These are phyloP conservation scores for Mytilinidion resinicola DNA, from an alignment of 495 filamentous ascomycete genomes.

Conservation along the genomic window DNA sequence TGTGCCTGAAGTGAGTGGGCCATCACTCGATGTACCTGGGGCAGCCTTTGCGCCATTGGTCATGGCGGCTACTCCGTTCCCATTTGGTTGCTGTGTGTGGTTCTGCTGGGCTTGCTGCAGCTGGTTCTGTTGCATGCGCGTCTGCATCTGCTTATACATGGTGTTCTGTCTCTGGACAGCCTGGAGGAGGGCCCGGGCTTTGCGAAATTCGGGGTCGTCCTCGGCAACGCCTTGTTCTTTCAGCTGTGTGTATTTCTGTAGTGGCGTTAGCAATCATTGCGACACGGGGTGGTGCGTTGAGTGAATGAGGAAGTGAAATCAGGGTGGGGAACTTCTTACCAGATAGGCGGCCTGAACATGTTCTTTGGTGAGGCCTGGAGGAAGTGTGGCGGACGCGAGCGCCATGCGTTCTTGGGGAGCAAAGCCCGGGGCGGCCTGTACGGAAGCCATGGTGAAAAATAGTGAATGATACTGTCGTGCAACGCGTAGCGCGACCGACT, in stretches of 20 bases:
- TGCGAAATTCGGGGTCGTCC: constrained; percentile 74
- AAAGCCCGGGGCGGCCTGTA: constrained; percentile 45
- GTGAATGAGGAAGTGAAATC: background rate
- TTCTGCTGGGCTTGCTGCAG: constrained; percentile 12
- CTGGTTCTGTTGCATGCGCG: constrained; percentile 43
- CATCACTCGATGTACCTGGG: constrained; percentile 26
- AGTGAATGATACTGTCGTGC: background rate
- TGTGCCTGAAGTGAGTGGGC: constrained; percentile 6
- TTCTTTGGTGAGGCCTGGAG: constrained; percentile 26
- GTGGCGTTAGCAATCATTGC: constrained; percentile 1
- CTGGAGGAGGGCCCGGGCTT: constrained; percentile 59
- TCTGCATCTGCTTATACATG: constrained; percentile 45
- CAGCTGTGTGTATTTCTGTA: constrained; percentile 76
- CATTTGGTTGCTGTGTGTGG: constrained; percentile 35
- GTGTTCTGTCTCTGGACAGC: constrained; percentile 58
- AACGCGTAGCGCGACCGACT: too few relatives aligned
- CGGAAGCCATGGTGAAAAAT: constrained; percentile 60
- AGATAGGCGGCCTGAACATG: constrained; percentile 19
- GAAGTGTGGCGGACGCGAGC: constrained; percentile 3
- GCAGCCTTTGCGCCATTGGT: constrained; percentile 47
- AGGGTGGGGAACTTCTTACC: constrained; percentile 11
- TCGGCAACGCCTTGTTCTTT: constrained; percentile 65
- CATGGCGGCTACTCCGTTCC: constrained; percentile 41
- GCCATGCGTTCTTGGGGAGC: constrained; percentile 10
- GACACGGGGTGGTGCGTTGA: background rate